Evolutionary conservation across 2,329 filamentous ascomycete species (phyloP), one percentile per base, ranked within the genome.

Genomic region (Penicillium brasilianum): DNA sequence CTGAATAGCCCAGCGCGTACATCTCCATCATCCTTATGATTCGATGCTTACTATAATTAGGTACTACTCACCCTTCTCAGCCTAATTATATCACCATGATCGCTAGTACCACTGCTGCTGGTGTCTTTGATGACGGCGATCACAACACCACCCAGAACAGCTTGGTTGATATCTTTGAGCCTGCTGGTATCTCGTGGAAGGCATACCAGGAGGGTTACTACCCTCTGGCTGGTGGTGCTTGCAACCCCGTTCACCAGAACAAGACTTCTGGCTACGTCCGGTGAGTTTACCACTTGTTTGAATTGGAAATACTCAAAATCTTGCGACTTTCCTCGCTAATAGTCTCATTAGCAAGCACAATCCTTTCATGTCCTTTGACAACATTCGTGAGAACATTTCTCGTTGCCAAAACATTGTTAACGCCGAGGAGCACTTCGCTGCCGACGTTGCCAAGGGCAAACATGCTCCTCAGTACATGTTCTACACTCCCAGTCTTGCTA

Each of bases 281-380:
- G 62, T 64, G 14, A 30, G 59, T 48, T 3, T n/a, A 37, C n/a
- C 10, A n/a, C 34, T 34, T 36, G 13, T 9, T 13, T 9, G 10
- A 34, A 13, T 14, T n/a, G 6, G 25, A 28, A 7, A 22, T 14
- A 5, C 25, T 2, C 32, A 18, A n/a, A 28, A 34, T 7, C 18
- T 8, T 28, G 28, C 2, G 8, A 18, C 9, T 6, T 9, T 9
- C 28, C 18, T 43, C 18, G 18, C 32, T 43, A 18, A 62, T 53
- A 20, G 6, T 30, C n/a, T 4, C 5, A 20, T 11, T 9, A 64
- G 59, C 56, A 64, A 64, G 41, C 62, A 64, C 36, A 64, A 64
- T 48, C 62, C 62, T 6, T 64, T 62, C 59, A 64, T 64, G 62
- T 64, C 62, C 39, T 64, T 64, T 32, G 56, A 64, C 62, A 64